A percentile compares a stretch with the other conserved stretches of the same genome.
These are phyloP conservation scores for Arachnopeziza araneosa DNA, from an alignment of 2,329 filamentous ascomycete genomes.

Conservation along the genomic window DNA sequence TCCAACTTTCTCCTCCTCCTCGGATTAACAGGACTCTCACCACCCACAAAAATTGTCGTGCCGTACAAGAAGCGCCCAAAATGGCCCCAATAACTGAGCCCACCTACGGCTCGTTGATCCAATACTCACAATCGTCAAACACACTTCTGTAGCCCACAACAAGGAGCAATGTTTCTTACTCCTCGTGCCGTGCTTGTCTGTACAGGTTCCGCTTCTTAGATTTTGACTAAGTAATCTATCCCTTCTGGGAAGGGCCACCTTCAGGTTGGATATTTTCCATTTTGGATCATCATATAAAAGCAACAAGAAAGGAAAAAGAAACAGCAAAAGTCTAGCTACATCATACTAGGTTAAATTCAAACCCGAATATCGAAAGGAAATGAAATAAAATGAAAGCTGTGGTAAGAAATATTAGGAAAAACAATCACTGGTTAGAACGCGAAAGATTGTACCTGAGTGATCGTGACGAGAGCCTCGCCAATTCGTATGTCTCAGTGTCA, in stretches of 20 bases:
- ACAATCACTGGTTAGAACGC: not conserved
- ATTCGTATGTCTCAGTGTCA: not conserved
- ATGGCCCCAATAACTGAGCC: conserved; percentile 35
- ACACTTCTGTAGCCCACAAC: conserved; percentile 39
- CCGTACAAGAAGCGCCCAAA: conserved; percentile 44
- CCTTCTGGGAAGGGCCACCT: not conserved
- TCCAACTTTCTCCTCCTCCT: conserved; percentile 30
- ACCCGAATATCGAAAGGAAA: not conserved
- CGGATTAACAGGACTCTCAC: conserved; percentile 45
- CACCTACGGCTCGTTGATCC: conserved; percentile 39
- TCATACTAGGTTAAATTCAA: not conserved
- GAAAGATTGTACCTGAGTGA: not conserved
- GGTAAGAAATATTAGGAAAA: not conserved
- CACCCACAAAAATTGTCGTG: conserved; percentile 44
- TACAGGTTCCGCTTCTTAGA: not conserved
- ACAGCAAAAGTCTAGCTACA: not conserved
- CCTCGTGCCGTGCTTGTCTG: not conserved
- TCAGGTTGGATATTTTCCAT: not conserved
- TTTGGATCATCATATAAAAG: not conserved
- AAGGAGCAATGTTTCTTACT: not conserved
- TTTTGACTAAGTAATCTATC: not conserved
- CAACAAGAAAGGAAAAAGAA: not conserved
- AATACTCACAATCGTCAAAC: conserved; percentile 36
- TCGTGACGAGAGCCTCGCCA: not conserved
- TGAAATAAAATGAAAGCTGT: not conserved